phyloP scores from a whole-genome alignment of 768 basidiomycete species.

The Suillus clintonianus region DNA sequence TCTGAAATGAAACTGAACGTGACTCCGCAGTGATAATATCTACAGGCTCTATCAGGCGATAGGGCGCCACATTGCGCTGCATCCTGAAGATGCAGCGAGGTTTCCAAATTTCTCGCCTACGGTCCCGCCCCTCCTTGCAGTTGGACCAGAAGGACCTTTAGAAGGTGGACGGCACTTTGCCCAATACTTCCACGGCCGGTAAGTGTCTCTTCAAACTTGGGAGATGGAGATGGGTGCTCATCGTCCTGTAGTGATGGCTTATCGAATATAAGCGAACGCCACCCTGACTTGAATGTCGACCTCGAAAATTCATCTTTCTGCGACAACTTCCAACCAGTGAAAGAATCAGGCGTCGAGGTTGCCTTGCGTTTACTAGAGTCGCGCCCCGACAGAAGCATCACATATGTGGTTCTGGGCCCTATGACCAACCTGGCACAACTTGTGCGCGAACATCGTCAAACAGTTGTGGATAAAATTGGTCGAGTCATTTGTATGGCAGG shows the following conservation, averaged over 20 bases:
- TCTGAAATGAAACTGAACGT: not conserved
- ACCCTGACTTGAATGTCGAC: conserved; percentile 58
- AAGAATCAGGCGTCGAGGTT: conserved; percentile 52
- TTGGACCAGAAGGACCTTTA: conserved; percentile 67
- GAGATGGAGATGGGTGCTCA: conserved; percentile 5
- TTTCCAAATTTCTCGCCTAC: conserved; percentile 63
- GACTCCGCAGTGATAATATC: conserved; percentile 60
- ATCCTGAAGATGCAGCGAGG: conserved; percentile 53
- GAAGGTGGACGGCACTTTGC: conserved; percentile 74
- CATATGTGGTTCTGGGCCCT: conserved; percentile 75
- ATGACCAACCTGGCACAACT: conserved; percentile 79
- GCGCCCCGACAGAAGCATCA: conserved; percentile 53
- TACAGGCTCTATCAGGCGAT: conserved; percentile 75
- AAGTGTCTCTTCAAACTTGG: conserved; percentile 14
- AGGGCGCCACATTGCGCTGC: conserved; percentile 52
- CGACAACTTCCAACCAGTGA: conserved; percentile 49
- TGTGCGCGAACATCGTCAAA: conserved; percentile 52
- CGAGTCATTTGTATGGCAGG: conserved; percentile 93
- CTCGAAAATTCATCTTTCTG: conserved; percentile 25
- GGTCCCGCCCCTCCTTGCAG: conserved; percentile 60
- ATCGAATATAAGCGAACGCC: conserved; percentile 56
- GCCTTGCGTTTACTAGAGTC: conserved; percentile 55
- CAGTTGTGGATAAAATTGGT: conserved; percentile 61
- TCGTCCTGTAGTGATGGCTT: conserved; percentile 62
- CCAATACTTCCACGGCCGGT: conserved; percentile 85